Conservation (phyloP, 2,329 filamentous ascomycete species). For the Diaporthe capsici region DNA sequence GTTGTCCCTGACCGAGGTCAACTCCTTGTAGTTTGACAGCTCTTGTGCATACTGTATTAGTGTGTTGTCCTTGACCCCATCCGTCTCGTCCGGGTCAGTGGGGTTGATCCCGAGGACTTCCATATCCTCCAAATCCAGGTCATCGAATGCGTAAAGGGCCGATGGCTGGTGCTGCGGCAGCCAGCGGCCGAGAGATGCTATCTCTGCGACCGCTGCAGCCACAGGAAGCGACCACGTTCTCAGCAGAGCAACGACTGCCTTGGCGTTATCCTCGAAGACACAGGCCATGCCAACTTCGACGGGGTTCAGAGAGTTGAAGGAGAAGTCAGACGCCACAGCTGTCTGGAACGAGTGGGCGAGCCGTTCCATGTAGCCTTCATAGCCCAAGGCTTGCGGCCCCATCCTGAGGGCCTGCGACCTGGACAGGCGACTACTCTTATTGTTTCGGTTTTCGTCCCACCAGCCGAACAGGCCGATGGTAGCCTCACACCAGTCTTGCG, state of each 20-base stretch:
- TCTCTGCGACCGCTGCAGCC: slow-evolving; percentile 83
- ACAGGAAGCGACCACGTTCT: slow-evolving; percentile 86
- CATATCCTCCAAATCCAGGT: slow-evolving; percentile 86
- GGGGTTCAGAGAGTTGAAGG: slow-evolving; percentile 80
- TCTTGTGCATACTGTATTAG: slow-evolving; percentile 82
- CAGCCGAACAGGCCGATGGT: slow-evolving; percentile 86
- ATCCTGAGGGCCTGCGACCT: slow-evolving; percentile 55
- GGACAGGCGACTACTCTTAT: slow-evolving; percentile 57
- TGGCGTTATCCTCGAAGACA: slow-evolving; percentile 85
- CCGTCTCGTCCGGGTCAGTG: slow-evolving; percentile 69
- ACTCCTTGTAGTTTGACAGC: slow-evolving; percentile 69
- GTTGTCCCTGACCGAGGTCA: slow-evolving; percentile 54
- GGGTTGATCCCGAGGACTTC: slow-evolving; percentile 81
- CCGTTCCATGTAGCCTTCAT: slow-evolving; percentile 80
- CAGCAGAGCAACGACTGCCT: slow-evolving; percentile 81
- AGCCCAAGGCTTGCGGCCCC: slow-evolving; percentile 61
- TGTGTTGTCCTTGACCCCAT: slow-evolving; percentile 83
- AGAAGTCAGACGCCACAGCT: slow-evolving; percentile 78
- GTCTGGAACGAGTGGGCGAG: slow-evolving; percentile 80
- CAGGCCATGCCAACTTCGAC: slow-evolving; percentile 87
- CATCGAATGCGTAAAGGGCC: slow-evolving; percentile 70
- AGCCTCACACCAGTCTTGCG: slow-evolving; percentile 94
- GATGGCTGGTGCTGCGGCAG: slow-evolving; percentile 72
- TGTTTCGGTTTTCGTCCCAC: slow-evolving; percentile 86
- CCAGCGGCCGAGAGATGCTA: slow-evolving; percentile 89